These are phyloP conservation scores for Fusarium fracticaudum DNA, from an alignment of 2,329 filamentous ascomycete genomes.

Conservation along the genomic window DNA sequence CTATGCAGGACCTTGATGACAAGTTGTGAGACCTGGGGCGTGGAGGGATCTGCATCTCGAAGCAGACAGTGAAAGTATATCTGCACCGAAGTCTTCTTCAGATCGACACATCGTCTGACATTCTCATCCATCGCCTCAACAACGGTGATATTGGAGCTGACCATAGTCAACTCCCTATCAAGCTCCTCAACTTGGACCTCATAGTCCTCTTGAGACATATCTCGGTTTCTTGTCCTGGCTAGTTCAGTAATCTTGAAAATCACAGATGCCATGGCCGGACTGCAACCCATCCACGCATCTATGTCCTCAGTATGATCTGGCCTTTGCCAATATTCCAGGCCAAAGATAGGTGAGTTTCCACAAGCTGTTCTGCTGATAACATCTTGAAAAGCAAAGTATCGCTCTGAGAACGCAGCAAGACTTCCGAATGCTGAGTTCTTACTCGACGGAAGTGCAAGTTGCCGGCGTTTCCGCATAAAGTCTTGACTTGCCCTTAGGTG, in stretches of 20 bases:
- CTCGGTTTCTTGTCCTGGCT: conserved; percentile 45
- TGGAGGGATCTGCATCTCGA: conserved; percentile 53
- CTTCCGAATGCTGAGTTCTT: not conserved
- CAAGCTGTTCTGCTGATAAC: conserved; percentile 61
- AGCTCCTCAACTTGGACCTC: not conserved
- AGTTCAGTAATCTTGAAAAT: conserved; percentile 59
- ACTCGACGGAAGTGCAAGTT: conserved; percentile 28
- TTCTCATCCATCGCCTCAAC: conserved; percentile 18
- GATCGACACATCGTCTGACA: conserved; percentile 39
- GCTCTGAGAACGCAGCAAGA: conserved; percentile 50
- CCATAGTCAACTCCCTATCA: not conserved
- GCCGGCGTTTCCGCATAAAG: conserved; percentile 52
- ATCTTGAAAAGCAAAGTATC: conserved; percentile 62
- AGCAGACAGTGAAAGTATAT: conserved; percentile 58
- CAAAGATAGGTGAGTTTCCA: conserved; percentile 57
- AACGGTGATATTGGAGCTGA: not conserved
- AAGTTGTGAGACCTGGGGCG: not conserved
- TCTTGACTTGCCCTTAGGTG: conserved; percentile 59
- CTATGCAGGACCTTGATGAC: conserved; percentile 21
- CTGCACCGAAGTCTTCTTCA: conserved; percentile 53
- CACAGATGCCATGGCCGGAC: conserved; percentile 56
- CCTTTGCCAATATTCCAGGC: conserved; percentile 57
- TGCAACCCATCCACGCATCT: conserved; percentile 60
- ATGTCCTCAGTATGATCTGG: conserved; percentile 18
- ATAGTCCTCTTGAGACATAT: not conserved